Evolutionary conservation across 805 yeast genomes (phyloP).

Genomic region (Debaryomyces castellii): DNA sequence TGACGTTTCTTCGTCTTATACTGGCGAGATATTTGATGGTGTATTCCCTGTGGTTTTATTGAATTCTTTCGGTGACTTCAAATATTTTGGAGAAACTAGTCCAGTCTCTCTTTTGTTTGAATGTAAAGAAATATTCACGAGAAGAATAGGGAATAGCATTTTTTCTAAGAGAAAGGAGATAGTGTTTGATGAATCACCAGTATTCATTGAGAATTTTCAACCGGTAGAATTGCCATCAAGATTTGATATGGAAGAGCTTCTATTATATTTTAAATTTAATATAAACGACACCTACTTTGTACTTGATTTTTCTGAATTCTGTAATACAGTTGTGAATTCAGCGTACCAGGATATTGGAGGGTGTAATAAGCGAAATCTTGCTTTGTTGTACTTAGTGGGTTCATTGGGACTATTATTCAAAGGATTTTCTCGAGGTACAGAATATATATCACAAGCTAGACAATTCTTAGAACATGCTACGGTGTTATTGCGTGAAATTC

Average conservation of each 20-base stretch:
- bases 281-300: slow-evolving; percentile 41
- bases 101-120: slow-evolving; percentile 42
- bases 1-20: background rate
- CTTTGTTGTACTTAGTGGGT: slow-evolving; percentile 37
- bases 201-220: slow-evolving; percentile 13
- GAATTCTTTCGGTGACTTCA: slow-evolving; percentile 35
- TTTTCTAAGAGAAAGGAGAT: slow-evolving; percentile 37
- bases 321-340: slow-evolving; percentile 21
- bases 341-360: slow-evolving; percentile 30
- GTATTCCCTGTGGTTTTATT: slow-evolving; percentile 26
- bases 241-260: background rate
- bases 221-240: slow-evolving; percentile 8
- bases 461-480: slow-evolving; percentile 36
- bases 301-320: slow-evolving; percentile 32
- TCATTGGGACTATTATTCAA: slow-evolving; percentile 42
- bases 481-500: slow-evolving; percentile 24
- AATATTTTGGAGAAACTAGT: slow-evolving; percentile 44
- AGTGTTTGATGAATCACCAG: slow-evolving; percentile 35
- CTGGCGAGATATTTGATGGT: slow-evolving; percentile 14
- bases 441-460: slow-evolving; percentile 22
- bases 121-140: slow-evolving; percentile 35
- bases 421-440: slow-evolving; percentile 22
- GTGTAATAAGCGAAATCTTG: slow-evolving; percentile 21
- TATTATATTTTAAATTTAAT: slow-evolving; percentile 32
- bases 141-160: slow-evolving; percentile 31